A percentile compares a stretch with the other conserved stretches of the same genome.
Conservation (phyloP, 495 filamentous ascomycete species). For the Evansstolkia leycettana region DNA sequence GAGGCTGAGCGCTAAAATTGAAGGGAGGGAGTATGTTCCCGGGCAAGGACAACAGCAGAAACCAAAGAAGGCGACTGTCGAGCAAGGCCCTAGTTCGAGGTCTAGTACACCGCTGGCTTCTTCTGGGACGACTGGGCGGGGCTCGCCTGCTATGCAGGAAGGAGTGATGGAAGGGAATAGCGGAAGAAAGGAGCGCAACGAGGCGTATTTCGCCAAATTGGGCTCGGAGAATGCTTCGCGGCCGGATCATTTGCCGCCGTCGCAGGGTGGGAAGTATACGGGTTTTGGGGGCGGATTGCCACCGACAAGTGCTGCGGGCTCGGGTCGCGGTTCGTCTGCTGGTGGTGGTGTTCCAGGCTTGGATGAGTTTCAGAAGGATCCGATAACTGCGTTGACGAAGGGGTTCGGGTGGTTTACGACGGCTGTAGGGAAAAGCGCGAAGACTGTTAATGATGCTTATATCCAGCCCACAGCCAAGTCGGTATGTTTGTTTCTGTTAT, state of each 20-base stretch:
- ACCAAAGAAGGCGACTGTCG: constrained; percentile 21
- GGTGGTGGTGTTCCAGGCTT: constrained; percentile 44
- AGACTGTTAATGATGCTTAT: constrained; percentile 77
- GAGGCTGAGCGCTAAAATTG: constrained; percentile 70
- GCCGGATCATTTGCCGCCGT: constrained; percentile 61
- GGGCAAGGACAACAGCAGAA: constrained; percentile 44
- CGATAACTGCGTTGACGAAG: constrained; percentile 76
- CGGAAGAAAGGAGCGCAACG: constrained; percentile 55
- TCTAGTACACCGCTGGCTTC: constrained; percentile 23
- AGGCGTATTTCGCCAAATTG: constrained; percentile 79
- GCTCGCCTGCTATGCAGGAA: constrained; percentile 15
- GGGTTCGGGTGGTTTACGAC: constrained; percentile 89
- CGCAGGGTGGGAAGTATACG: constrained; percentile 80
- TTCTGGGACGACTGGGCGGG: constrained; percentile 23
- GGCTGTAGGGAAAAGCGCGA: constrained; percentile 75
- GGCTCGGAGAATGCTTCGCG: constrained; percentile 71
- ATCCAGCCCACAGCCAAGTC: constrained; percentile 84
- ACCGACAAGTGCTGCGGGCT: constrained; percentile 16
- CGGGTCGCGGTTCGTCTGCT: constrained; percentile 15
- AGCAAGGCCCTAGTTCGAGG: constrained; percentile 12
- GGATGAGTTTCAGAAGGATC: constrained; percentile 83
- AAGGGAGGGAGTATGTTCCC: constrained; percentile 68
- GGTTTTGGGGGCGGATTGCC: constrained; percentile 73
- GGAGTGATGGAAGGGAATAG: constrained; percentile 10
- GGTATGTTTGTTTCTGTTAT: constrained; percentile 30